Evolutionary conservation across 106 monocot genomes (phyloP).

Genomic region (Acorus gramineus): DNA sequence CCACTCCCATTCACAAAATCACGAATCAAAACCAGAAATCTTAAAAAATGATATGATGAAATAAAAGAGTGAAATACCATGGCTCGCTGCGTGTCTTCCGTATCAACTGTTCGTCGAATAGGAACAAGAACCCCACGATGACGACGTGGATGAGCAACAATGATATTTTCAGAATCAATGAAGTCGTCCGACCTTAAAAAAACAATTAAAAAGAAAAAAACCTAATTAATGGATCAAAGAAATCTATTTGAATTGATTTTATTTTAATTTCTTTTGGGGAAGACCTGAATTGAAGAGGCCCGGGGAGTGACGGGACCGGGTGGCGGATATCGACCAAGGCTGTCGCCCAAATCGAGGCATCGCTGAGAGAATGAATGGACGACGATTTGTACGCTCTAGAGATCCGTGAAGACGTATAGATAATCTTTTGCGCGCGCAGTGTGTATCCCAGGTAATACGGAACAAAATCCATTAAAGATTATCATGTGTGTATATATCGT

Average conservation of each 20-base stretch:
- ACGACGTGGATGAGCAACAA: conserved; percentile 48
- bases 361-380: no score
- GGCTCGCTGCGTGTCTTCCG: conserved; percentile 21
- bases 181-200: conserved; percentile 36
- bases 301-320: conserved; percentile 4
- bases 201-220: background rate
- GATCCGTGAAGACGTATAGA: no score
- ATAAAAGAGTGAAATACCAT: conserved; percentile 28
- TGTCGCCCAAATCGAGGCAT: background rate
- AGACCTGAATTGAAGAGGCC: conserved; percentile 28
- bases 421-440: no score
- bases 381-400: no score
- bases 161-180: conserved; percentile 30
- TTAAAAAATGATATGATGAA: background rate
- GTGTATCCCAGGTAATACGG: no score
- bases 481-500: no score
- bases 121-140: conserved; percentile 40
- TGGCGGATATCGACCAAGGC: background rate
- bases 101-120: conserved; percentile 43
- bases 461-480: no score
- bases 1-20: background rate
- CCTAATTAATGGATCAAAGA: no score
- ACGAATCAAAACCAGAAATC: background rate
- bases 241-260: background rate
- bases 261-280: background rate